Evolutionary conservation across 768 basidiomycete genomes (phyloP).

Genomic region (Auricularia sp.): DNA sequence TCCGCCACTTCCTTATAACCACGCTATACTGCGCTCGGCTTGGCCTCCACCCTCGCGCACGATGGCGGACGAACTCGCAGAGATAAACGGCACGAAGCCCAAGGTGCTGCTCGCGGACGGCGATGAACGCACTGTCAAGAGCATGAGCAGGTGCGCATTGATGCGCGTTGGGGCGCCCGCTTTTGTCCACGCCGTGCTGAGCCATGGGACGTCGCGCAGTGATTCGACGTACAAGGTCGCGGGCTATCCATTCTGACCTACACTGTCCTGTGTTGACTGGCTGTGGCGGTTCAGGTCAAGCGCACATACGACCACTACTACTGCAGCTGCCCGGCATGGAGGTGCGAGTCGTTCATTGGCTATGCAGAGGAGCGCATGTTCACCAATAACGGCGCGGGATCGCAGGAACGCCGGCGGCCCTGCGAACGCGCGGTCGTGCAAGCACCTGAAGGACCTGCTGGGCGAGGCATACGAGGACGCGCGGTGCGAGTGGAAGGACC

Average conservation of each 20-base stretch:
- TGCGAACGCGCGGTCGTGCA: conserved; percentile 40
- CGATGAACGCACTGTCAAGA: conserved; percentile 37
- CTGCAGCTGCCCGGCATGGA: conserved; percentile 19
- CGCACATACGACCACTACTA: conserved; percentile 37
- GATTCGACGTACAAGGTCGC: conserved; percentile 19
- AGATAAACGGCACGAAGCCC: conserved; percentile 44
- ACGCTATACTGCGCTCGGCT: not conserved
- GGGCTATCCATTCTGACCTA: too few relatives aligned
- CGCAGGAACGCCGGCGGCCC: conserved; percentile 16
- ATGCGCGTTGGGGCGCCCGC: not conserved
- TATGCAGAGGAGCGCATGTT: too few relatives aligned
- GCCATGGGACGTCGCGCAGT: conserved; percentile 8
- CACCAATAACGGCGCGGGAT: not conserved
- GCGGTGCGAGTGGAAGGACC: conserved; percentile 23
- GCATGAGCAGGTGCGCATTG: conserved; percentile 19
- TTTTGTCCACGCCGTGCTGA: not conserved
- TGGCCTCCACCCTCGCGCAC: not conserved
- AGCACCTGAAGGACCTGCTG: conserved; percentile 35
- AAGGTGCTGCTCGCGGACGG: conserved; percentile 38
- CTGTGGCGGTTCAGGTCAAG: conserved; percentile 15
- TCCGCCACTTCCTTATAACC: not conserved
- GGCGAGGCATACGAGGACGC: conserved; percentile 39
- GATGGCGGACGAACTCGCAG: conserved; percentile 34
- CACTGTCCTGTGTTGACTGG: too few relatives aligned
- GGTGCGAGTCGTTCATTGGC: not conserved